Base-by-base conservation (phyloP, 352 stramenopile species). In the Phytophthora lateralis region DNA sequence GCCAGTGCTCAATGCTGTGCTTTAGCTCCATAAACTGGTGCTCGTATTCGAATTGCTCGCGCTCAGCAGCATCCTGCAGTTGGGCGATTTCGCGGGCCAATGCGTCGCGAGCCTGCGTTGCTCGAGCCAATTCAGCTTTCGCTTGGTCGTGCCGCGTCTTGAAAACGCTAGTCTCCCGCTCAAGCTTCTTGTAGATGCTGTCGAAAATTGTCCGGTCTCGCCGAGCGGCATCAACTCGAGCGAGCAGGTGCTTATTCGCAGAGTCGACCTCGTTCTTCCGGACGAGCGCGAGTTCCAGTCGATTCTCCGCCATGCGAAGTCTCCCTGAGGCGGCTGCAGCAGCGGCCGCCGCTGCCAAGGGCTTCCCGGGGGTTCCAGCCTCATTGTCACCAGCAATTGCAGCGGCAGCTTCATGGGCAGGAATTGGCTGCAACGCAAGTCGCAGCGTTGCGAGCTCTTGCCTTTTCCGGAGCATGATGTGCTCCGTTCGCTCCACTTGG, bases 111-210 rank as follows among this genome's bases (percentile, higher is more conserved):
- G 74, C 78, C 9, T 85, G 56, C 0, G 70, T 75, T 5, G 62
- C 77, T 26, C 71, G 71, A 46, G 66, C 47, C 18, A 92, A 62
- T 26, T 91, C 85, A 11, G 64, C 55, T 8, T 62, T 60, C 5
- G 63, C 73, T 32, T 77, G 69, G n/a, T 88, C 72, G 43, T 89
- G 75, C 0, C 82, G 76, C 6, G 68, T 27, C 6, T 75, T 78
- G 35, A 51, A 86, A 12, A 84, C 82, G 43, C 69, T 82, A 39
- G 76, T 73, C 62, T 95, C 84, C 6, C 80, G 75, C 66, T 93
- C 86, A 17, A 95, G 71, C 38, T 95, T 93, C 64, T 91, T 93
- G 74, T 95, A 92, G 49, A 95, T 92, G 11, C 80, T 66, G 48
- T 93, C 84, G 55, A 93, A 93, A 53, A 95, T 84, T 38, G 84